Evolutionary conservation across 2,329 filamentous ascomycete species (phyloP).

Genomic region (Cadophora sp.): DNA sequence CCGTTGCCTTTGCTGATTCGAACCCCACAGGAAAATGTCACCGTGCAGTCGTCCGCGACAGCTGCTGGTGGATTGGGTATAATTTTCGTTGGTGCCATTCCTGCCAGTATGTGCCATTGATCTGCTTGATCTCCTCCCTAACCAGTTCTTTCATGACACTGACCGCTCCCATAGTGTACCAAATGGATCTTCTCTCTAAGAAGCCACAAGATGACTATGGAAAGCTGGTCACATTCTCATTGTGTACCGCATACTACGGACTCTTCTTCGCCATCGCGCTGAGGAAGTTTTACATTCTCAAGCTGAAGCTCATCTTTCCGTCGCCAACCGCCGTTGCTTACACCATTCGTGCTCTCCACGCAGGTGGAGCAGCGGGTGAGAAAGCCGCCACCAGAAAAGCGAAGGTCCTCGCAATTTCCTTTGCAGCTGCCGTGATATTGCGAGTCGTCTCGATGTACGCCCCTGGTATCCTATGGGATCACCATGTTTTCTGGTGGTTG

Average conservation of each 20-base stretch:
- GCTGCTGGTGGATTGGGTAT: slow-evolving; percentile 11
- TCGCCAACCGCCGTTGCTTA: slow-evolving; percentile 3
- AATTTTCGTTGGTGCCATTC: slow-evolving; percentile 9
- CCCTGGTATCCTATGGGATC: slow-evolving; percentile 11
- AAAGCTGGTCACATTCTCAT: neutral
- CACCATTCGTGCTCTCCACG: slow-evolving; percentile 13
- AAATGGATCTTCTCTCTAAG: neutral
- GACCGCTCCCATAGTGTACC: neutral
- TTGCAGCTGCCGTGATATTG: neutral
- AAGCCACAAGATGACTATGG: slow-evolving; percentile 7
- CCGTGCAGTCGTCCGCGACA: neutral
- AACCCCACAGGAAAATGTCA: neutral
- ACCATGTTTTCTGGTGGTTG: slow-evolving; percentile 9
- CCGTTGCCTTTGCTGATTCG: neutral
- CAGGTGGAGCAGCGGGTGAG: slow-evolving; percentile 1
- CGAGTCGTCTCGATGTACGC: neutral
- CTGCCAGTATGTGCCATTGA: slow-evolving; percentile 3
- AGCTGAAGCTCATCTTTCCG: slow-evolving; percentile 14
- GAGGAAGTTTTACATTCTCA: slow-evolving; percentile 15
- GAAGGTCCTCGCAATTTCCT: neutral
- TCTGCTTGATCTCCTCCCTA: neutral
- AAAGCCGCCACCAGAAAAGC: slow-evolving; percentile 4
- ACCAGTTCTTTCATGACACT: neutral
- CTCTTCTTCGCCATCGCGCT: slow-evolving; percentile 7
- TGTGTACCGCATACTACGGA: slow-evolving; percentile 4